A percentile compares a stretch with the other conserved stretches of the same genome.
phyloP scores from a whole-genome alignment of 2,329 filamentous ascomycete genomes.

The Scedosporium apiospermum region DNA sequence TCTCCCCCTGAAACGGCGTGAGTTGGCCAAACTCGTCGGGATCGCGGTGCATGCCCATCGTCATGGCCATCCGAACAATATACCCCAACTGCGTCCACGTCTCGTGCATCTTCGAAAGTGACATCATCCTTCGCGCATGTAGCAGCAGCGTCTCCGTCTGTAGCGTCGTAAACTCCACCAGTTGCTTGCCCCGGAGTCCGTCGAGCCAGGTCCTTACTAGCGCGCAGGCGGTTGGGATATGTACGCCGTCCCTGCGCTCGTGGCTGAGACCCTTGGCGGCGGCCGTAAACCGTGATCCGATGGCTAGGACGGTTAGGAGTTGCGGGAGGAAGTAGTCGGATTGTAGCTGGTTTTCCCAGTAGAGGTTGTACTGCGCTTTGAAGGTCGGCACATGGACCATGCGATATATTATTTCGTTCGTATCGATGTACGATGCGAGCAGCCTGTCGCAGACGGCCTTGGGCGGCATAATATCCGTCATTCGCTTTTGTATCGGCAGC shows the following conservation, averaged over 20 bases:
- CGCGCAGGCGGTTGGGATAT: conserved; percentile 46
- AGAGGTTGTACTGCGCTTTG: conserved; percentile 37
- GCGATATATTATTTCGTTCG: conserved; percentile 43
- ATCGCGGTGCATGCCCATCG: conserved; percentile 48
- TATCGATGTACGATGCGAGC: conserved; percentile 37
- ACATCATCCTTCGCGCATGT: conserved; percentile 43
- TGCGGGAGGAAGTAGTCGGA: conserved; percentile 44
- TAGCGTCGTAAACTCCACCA: conserved; percentile 42
- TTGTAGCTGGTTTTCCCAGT: conserved; percentile 38
- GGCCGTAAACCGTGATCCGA: conserved; percentile 43
- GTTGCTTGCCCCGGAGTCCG: conserved; percentile 38
- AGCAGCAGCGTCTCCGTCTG: conserved; percentile 44
- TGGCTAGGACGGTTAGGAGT: conserved; percentile 40
- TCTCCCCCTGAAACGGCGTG: conserved; percentile 40
- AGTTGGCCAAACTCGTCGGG: conserved; percentile 44
- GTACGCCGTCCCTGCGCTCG: conserved; percentile 43
- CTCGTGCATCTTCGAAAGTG: conserved; percentile 36
- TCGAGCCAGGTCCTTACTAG: conserved; percentile 46
- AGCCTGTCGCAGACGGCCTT: conserved; percentile 42
- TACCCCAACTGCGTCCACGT: conserved; percentile 46
- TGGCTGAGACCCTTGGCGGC: conserved; percentile 39
- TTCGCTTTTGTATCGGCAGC: conserved; percentile 46
- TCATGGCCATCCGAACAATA: conserved; percentile 48
- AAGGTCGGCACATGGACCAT: conserved; percentile 44
- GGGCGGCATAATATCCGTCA: conserved; percentile 45